Evolutionary conservation across 2,329 filamentous ascomycete species (phyloP), one percentile per base, ranked within the genome.

Genomic region (Epicoccum nigrum): DNA sequence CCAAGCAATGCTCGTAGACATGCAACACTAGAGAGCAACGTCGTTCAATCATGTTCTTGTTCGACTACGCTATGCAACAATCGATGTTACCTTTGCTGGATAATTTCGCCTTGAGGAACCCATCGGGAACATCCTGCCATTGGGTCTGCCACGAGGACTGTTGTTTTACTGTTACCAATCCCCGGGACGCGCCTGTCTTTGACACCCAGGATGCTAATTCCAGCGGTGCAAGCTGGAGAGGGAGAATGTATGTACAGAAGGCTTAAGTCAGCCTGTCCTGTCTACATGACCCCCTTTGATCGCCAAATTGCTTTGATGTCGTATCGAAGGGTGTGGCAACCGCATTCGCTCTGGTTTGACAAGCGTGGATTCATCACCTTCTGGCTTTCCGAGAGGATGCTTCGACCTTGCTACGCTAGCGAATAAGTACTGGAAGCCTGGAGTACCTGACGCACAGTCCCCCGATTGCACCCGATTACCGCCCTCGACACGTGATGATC

Each of bases 281-380:
- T 60, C 49, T 52, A 47, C 59, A 54, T 53, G 40, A 49, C 40
- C 40, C 55, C 45, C 21, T 35, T 54, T 65, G 69, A 62, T 67
- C 68, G 46, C 44, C 38, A 63, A 47, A 73, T 69, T 72, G 60
- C 72, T 65, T 67, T 68, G 54, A 60, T 51, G 62, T 62, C 45
- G 55, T 47, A 46, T 58, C 58, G 53, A 67, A 69, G 60, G 58
- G 31, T 20, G 37, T 52, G 49, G 50, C 51, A 45, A 49, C 54
- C 13, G 19, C 20, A 7, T 20, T 20, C 9, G 5, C 5, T 1
- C 25, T 17, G 31, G 16, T n/a, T 17, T 13, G 9, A n/a, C 28
- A 31, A 31, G 25, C 19, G 6, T 5, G 12, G 19, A 9, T 4
- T 12, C 8, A 3, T 7, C 3, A 13, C 25, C 3, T 19, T 3